A percentile compares a stretch with the other conserved stretches of the same genome.
phyloP scores from a whole-genome alignment of 2,329 filamentous ascomycete species.

The Pezicula carpinea region DNA sequence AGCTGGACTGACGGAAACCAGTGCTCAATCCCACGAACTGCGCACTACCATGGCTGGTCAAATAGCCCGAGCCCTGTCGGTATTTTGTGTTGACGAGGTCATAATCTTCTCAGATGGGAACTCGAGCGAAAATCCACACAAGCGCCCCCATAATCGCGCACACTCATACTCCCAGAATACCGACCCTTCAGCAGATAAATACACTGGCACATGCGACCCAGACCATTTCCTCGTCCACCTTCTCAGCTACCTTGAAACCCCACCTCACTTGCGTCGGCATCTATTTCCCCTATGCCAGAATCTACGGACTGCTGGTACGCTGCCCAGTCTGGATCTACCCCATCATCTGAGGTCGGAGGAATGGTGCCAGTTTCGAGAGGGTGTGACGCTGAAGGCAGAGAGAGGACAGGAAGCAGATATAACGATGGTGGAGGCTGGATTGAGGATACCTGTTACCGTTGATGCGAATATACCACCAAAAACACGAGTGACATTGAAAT shows the following conservation, averaged over 20 bases:
- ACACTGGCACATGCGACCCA: constrained; percentile 68
- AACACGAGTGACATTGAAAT: constrained; percentile 69
- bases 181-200: constrained; percentile 36
- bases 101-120: constrained; percentile 75
- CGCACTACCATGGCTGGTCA: constrained; percentile 69
- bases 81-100: constrained; percentile 82
- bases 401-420: constrained; percentile 32
- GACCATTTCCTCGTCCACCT: constrained; percentile 77
- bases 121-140: constrained; percentile 18
- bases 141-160: constrained; percentile 16
- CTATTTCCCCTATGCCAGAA: constrained; percentile 79
- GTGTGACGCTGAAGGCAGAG: constrained; percentile 53
- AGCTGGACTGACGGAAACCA: constrained; percentile 6
- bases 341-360: constrained; percentile 74
- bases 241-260: constrained; percentile 77
- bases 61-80: constrained; percentile 74
- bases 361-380: constrained; percentile 76
- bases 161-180: constrained; percentile 34
- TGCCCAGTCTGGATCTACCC: constrained; percentile 79
- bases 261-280: constrained; percentile 71
- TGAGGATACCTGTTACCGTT: constrained; percentile 45
- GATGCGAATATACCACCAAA: constrained; percentile 54
- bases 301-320: constrained; percentile 63
- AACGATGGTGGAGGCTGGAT: constrained; percentile 54
- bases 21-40: constrained; percentile 48